Evolutionary conservation across 2,329 filamentous ascomycete species (phyloP).

Genomic region (Monosporascus sp.): DNA sequence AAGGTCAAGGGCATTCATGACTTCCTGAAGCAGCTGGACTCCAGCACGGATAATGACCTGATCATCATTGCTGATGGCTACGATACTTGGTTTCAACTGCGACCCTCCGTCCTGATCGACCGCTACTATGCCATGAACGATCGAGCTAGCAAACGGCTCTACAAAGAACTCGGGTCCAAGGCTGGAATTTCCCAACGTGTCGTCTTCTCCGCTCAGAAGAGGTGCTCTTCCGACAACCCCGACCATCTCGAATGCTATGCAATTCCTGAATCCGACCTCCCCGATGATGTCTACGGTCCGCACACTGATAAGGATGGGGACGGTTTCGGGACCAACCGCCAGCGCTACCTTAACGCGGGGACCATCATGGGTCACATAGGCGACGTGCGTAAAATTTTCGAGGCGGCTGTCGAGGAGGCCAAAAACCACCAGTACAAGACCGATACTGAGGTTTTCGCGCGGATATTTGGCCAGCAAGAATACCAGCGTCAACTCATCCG

Average conservation of each 20-base stretch:
- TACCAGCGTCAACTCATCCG: conserved; percentile 22
- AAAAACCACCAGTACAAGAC: background rate
- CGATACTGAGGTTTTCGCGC: conserved; percentile 20
- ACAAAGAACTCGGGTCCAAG: background rate
- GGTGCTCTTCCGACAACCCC: conserved; percentile 4
- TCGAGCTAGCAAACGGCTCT: conserved; percentile 6
- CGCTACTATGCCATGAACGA: conserved; percentile 11
- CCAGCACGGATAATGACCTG: conserved; percentile 5
- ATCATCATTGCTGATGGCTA: conserved; percentile 13
- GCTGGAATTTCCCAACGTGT: conserved; percentile 3
- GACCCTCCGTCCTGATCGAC: conserved; percentile 9
- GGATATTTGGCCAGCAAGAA: conserved; percentile 26
- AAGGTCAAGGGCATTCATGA: background rate
- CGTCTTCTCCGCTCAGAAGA: conserved; percentile 10
- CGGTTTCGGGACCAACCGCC: background rate
- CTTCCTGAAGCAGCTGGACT: background rate
- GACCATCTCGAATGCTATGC: conserved; percentile 5
- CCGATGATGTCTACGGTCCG: conserved; percentile 3
- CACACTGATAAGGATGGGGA: conserved; percentile 3
- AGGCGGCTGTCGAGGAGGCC: conserved; percentile 2
- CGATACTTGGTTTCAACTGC: conserved; percentile 16
- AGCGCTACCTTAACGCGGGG: conserved; percentile 11
- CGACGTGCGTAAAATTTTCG: conserved; percentile 5
- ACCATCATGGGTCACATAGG: conserved; percentile 10
- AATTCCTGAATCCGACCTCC: conserved; percentile 5